These are phyloP conservation scores for Beta macrorhiza DNA, from an alignment of 179 eudicot species.

Conservation along the genomic window DNA sequence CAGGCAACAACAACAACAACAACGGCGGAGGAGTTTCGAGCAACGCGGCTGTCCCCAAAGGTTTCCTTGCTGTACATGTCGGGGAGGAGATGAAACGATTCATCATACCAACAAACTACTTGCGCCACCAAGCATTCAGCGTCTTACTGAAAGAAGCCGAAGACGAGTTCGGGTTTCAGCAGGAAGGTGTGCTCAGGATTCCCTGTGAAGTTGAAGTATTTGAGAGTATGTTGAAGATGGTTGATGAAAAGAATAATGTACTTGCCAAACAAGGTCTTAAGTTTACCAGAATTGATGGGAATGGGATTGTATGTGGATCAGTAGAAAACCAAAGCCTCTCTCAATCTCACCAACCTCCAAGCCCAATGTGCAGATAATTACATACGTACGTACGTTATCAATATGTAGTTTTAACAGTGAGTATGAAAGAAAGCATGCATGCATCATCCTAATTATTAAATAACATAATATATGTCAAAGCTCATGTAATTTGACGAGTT, in stretches of 20 bases:
- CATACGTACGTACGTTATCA: neutral
- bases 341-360: constrained; percentile 33
- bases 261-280: constrained; percentile 9
- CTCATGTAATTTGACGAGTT: constrained; percentile 25
- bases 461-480: constrained; percentile 7
- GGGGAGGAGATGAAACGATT: constrained; percentile 57
- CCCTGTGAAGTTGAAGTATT: constrained; percentile 49
- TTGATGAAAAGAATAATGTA: constrained; percentile 29
- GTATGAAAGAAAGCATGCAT: neutral
- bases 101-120: constrained; percentile 51
- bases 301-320: constrained; percentile 33
- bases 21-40: neutral
- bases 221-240: constrained; percentile 40
- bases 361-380: constrained; percentile 41
- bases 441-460: neutral
- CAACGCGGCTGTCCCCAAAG: constrained; percentile 44
- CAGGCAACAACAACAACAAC: neutral
- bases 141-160: constrained; percentile 50
- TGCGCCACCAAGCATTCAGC: constrained; percentile 48
- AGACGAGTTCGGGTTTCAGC: constrained; percentile 63
- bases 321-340: constrained; percentile 24
- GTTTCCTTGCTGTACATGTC: constrained; percentile 53
- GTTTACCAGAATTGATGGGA: constrained; percentile 22
- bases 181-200: constrained; percentile 48
- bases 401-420: neutral